These are phyloP conservation scores for Talaromyces borbonicus DNA, from an alignment of 495 filamentous ascomycete species.

Conservation along the genomic window DNA sequence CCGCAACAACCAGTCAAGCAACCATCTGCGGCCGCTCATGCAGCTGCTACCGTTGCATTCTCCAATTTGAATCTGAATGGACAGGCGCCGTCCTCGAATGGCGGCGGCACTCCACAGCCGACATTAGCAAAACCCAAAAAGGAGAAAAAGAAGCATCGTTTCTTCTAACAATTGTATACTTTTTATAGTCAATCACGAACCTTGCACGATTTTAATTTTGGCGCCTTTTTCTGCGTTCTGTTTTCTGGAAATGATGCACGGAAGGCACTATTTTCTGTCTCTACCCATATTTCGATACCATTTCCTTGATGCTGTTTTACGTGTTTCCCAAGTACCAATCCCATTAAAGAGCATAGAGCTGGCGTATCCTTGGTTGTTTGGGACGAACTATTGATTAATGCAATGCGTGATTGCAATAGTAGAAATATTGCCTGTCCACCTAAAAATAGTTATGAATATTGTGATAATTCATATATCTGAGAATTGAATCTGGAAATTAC, in stretches of 20 bases:
- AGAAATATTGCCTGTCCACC: too few species aligned
- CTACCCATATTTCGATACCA: constrained; percentile 8
- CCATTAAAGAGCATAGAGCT: neutral
- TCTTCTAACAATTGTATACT: constrained; percentile 67
- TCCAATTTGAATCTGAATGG: constrained; percentile 46
- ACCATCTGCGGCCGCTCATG: constrained; percentile 29
- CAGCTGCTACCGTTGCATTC: constrained; percentile 40
- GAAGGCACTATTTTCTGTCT: too few species aligned
- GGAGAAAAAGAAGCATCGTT: constrained; percentile 65
- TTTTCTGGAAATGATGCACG: too few species aligned
- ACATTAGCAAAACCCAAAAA: constrained; percentile 23
- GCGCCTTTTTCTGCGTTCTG: too few species aligned
- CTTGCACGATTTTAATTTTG: too few species aligned
- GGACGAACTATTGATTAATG: neutral
- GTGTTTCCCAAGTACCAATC: neutral
- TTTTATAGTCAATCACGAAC: too few species aligned
- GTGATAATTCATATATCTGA: too few species aligned
- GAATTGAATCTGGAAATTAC: too few species aligned
- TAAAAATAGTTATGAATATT: too few species aligned
- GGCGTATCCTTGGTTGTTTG: neutral
- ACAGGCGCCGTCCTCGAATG: constrained; percentile 18
- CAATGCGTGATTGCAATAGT: neutral
- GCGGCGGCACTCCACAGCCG: constrained; percentile 11
- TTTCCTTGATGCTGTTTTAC: neutral
- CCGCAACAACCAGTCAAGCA: constrained; percentile 15